Base-by-base conservation (phyloP, 495 filamentous ascomycete species). In the Niebla homalea region DNA sequence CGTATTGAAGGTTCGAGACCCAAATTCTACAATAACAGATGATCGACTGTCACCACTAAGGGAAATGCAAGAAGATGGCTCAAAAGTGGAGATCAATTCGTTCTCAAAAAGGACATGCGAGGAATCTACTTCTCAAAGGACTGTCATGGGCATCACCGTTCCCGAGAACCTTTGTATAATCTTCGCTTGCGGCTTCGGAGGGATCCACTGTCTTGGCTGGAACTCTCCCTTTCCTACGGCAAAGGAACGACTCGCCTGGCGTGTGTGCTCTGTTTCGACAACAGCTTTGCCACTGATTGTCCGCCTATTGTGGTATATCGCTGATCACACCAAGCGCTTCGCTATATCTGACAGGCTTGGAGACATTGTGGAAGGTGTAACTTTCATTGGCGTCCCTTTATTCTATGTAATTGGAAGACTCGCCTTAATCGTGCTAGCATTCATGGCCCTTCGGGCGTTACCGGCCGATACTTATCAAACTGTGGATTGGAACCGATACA, bases 181-280 rank as follows among this genome's bases (percentile, higher is more conserved):
- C 12, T 36, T 40, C 41, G 36, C 22, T 6, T 38, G 54, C 22
- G 22, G 43, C 8, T 51, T 57, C 43, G 57, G 57, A 37, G 57
- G 47, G 20, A 35, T 59, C 10, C 54, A 59, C n/a, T 59, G 57
- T 36, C n/a, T 57, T 12, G 57, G 54, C 20, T 59, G 57, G 57
- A 57, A 57, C 20, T 53, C 36, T 23, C 23, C 22, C 2, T 59
- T 59, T 35, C 54, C 54, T 0, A 57, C 44, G 4, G 15, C 39
- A 5, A 26, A 46, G 19, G 57, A 59, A 47, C 15, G 14, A 50
- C 42, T 41, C 12, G 36, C 49, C 36, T 57, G 57, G 57, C 36
- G 50, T 5, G 18, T 57, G 1, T 53, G 46, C 36, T 26, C 54
- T 18, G 54, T 32, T 2, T 43, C 40, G 8, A 53, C 50, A 21